Conservation (phyloP, 257 asterid species). For the Ehretia macrophylla region DNA sequence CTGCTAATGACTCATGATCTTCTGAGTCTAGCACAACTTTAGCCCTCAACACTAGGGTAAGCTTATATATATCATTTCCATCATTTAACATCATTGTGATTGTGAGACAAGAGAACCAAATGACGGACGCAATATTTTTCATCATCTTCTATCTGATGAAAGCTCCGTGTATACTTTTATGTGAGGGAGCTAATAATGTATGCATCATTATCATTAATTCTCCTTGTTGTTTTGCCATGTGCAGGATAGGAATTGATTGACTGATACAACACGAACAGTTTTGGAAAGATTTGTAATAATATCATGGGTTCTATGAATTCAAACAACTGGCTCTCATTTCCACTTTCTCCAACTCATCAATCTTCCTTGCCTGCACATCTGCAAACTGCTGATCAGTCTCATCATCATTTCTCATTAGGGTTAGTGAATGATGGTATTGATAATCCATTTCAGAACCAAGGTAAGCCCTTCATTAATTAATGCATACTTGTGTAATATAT, state of each 20-base stretch:
- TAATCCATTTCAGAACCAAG: slow-evolving; percentile 62
- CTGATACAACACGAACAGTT: slow-evolving; percentile 10
- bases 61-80: slow-evolving; percentile 32
- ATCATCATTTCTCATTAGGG: slow-evolving; percentile 66
- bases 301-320: slow-evolving; percentile 54
- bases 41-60: slow-evolving; percentile 36
- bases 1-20: slow-evolving; percentile 13
- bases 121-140: too few relatives aligned
- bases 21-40: slow-evolving; percentile 2
- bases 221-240: slow-evolving; percentile 22
- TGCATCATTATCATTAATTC: slow-evolving; percentile 17
- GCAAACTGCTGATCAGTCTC: slow-evolving; percentile 44
- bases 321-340: slow-evolving; percentile 85
- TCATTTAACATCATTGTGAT: too few relatives aligned
- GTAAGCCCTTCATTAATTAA: slow-evolving; percentile 19
- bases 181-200: too few relatives aligned
- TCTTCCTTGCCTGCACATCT: slow-evolving; percentile 47
- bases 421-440: slow-evolving; percentile 54
- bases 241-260: slow-evolving; percentile 48
- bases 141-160: slow-evolving; percentile 4
- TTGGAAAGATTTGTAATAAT: slow-evolving; percentile 20
- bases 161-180: slow-evolving; percentile 23
- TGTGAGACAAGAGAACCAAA: too few relatives aligned
- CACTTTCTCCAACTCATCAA: slow-evolving; percentile 62
- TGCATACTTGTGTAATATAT: neutral